These are phyloP conservation scores for Sporothrix inflata DNA, from an alignment of 2,329 filamentous ascomycete genomes.

Conservation along the genomic window DNA sequence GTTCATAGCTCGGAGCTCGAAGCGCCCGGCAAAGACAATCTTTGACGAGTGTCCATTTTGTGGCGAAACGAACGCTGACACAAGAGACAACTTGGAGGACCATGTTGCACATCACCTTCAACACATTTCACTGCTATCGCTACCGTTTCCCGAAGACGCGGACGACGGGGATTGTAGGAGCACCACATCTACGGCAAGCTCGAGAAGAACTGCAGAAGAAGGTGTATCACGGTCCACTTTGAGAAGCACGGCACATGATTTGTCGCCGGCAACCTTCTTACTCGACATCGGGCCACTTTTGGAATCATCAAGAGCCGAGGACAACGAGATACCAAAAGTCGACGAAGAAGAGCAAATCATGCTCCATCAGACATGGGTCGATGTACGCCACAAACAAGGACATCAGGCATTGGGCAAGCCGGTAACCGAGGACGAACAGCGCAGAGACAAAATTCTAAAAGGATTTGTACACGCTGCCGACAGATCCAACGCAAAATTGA, in stretches of 20 bases:
- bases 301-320: too few relatives aligned
- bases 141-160: background rate
- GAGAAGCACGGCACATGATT: background rate
- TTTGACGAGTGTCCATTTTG: background rate
- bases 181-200: background rate
- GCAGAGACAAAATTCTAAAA: background rate
- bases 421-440: background rate
- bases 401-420: background rate
- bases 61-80: background rate
- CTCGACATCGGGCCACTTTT: too few relatives aligned
- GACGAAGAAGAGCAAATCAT: background rate
- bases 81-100: background rate
- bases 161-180: background rate
- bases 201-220: background rate
- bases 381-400: too few relatives aligned
- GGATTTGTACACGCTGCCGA: too few relatives aligned
- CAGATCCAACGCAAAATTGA: too few relatives aligned
- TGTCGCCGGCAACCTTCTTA: too few relatives aligned
- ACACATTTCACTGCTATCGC: background rate
- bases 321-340: too few relatives aligned
- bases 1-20: background rate
- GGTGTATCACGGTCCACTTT: background rate
- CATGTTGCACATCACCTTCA: background rate
- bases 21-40: background rate
- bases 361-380: too few relatives aligned